phyloP scores from a whole-genome alignment of 768 basidiomycete genomes.

The Pluteus cervinus region DNA sequence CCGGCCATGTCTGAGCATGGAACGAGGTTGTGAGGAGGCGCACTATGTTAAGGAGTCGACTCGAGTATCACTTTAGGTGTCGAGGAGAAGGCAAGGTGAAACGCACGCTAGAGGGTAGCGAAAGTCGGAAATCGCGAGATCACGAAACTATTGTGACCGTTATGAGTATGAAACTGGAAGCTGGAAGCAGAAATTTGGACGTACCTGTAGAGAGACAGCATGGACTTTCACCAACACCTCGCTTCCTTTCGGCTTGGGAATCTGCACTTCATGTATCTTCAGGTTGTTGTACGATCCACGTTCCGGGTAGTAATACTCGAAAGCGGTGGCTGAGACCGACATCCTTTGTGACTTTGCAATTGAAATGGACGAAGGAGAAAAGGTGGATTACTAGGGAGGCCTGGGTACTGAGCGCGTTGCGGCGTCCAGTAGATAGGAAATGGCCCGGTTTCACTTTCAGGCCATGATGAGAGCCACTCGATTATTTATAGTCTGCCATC shows the following conservation, averaged over 20 bases:
- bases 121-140: conserved; percentile 35
- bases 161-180: not conserved
- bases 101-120: conserved; percentile 28
- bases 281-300: conserved; percentile 20
- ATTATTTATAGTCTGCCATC: too few species aligned
- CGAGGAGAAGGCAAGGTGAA: not conserved
- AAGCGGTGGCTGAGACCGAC: too few species aligned
- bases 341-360: too few species aligned
- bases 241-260: conserved; percentile 28
- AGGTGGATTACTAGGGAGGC: too few species aligned
- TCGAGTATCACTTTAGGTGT: not conserved
- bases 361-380: too few species aligned
- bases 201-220: conserved; percentile 50
- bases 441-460: too few species aligned
- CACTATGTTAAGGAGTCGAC: conserved; percentile 4
- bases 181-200: not conserved
- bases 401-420: too few species aligned
- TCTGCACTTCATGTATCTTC: conserved; percentile 16
- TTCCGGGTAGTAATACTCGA: too few species aligned
- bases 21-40: conserved; percentile 19
- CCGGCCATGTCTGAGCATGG: conserved; percentile 51
- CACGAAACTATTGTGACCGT: conserved; percentile 35
- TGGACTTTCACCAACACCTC: conserved; percentile 53
- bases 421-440: too few species aligned
- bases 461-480: too few species aligned